Evolutionary conservation across 2,329 filamentous ascomycete species (phyloP), one percentile per base, ranked within the genome.

Genomic region (Calonectria montana): DNA sequence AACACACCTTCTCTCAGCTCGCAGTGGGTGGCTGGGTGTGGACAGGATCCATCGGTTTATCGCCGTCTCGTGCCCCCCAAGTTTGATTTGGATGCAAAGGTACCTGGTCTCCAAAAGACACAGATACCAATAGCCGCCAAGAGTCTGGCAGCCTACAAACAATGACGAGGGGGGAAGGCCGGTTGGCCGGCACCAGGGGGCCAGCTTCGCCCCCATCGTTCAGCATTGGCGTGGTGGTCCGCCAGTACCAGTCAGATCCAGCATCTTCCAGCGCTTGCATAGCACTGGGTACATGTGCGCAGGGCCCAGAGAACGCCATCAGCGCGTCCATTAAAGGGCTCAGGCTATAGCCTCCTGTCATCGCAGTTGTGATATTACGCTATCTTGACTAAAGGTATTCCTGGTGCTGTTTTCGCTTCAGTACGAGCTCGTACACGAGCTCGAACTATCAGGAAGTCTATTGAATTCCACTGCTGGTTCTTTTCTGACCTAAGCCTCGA

Each of bases 111-210:
- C 41, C 43, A 29, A 53, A 48, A 62, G n/a, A 21, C n/a, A 41
- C 45, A 65, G 47, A 43, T 41, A 29, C 65, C 61, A 37, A 59
- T 59, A 59, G 31, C 69, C 41, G 63, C 57, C 62, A 61, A 43
- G 59, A 63, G 64, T 55, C 29, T 71, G 45, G 53, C 63, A 67
- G 57, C 64, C 64, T 67, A 47, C 25, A 63, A 23, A 37, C 67
- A 39, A 29, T 39, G 53, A n/a, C 43, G 35, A 53, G 67, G 43
- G 69, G 62, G 41, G 63, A 23, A 23, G 29, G 55, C 64, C 69
- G 69, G 69, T 59, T 67, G 55, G 57, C 59, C 64, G 69, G 69
- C 69, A 67, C 35, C 53, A 64, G 64, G 69, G 53, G 64, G 63
- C 57, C 64, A 67, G 43, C 47, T 41, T 21, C 47, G 47, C 59